These are phyloP conservation scores for Psidium friedrichsthalianum DNA, from an alignment of 345 rosid genomes.

Conservation along the genomic window DNA sequence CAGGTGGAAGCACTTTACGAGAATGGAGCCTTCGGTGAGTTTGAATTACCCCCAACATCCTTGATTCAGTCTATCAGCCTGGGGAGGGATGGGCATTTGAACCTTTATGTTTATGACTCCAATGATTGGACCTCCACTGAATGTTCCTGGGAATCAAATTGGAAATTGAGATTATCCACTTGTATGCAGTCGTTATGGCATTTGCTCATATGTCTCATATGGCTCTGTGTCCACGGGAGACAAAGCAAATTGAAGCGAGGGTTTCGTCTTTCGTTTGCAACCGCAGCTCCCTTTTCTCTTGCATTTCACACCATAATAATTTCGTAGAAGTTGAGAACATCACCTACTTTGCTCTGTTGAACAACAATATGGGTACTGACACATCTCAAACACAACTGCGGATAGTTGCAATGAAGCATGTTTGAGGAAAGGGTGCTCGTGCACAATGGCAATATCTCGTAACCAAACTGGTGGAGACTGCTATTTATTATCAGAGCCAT, in stretches of 20 bases:
- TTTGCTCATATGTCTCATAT: not conserved
- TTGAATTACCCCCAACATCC: not conserved
- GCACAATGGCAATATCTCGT: not conserved
- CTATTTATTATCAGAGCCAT: no score
- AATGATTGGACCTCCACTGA: no score
- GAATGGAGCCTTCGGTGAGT: not conserved
- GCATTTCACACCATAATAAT: not conserved
- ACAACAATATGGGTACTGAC: rapidly evolving
- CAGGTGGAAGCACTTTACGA: not conserved
- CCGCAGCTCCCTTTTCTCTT: not conserved
- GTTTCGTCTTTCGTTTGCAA: not conserved
- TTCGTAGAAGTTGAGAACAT: not conserved
- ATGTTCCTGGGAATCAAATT: no score
- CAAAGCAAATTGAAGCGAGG: not conserved
- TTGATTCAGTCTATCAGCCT: rapidly evolving
- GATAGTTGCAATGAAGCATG: not conserved
- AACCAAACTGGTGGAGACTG: not conserved
- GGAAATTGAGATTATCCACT: no score
- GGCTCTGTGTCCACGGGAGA: not conserved
- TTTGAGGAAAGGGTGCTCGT: not conserved
- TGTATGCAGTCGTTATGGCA: not conserved
- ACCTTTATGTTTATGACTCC: not conserved
- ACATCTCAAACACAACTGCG: not conserved
- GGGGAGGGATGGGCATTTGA: rapidly evolving
- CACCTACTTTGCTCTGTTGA: not conserved